Evolutionary conservation across 179 eudicot genomes (phyloP).

Genomic region (Spergularia azorica): DNA sequence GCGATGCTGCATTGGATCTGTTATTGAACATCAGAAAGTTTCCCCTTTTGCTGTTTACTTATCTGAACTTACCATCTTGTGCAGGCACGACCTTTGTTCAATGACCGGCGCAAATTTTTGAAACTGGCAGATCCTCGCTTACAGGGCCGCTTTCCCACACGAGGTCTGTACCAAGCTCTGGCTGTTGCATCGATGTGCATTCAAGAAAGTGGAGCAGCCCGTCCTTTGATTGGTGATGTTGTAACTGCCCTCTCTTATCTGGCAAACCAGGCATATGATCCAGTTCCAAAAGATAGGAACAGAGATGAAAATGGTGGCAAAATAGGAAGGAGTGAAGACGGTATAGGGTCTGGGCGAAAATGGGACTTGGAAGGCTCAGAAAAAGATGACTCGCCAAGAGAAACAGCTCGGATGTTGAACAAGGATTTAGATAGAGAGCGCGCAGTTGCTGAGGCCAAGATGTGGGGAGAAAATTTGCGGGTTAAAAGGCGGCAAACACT

Average conservation of each 20-base stretch:
- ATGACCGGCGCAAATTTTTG: constrained; percentile 62
- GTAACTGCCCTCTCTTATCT: constrained; percentile 90
- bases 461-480: constrained; percentile 87
- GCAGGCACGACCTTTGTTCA: constrained; percentile 88
- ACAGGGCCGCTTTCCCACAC: constrained; percentile 71
- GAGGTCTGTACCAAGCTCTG: constrained; percentile 88
- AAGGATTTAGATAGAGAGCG: constrained; percentile 68
- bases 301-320: constrained; percentile 54
- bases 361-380: constrained; percentile 83
- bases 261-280: constrained; percentile 69
- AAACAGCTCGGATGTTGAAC: constrained; percentile 54
- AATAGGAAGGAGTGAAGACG: constrained; percentile 57
- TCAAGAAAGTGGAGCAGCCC: constrained; percentile 81
- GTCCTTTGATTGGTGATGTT: constrained; percentile 84
- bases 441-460: constrained; percentile 92
- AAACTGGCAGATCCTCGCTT: constrained; percentile 77
- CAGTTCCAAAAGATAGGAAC: constrained; percentile 41
- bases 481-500: constrained; percentile 59
- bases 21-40: background rate
- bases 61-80: constrained; percentile 13
- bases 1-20: background rate
- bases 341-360: constrained; percentile 59
- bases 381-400: constrained; percentile 76
- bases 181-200: constrained; percentile 96
- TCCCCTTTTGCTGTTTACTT: background rate